These are phyloP conservation scores for Teratosphaeria nubilosa DNA, from an alignment of 2,329 filamentous ascomycete genomes.

Conservation along the genomic window DNA sequence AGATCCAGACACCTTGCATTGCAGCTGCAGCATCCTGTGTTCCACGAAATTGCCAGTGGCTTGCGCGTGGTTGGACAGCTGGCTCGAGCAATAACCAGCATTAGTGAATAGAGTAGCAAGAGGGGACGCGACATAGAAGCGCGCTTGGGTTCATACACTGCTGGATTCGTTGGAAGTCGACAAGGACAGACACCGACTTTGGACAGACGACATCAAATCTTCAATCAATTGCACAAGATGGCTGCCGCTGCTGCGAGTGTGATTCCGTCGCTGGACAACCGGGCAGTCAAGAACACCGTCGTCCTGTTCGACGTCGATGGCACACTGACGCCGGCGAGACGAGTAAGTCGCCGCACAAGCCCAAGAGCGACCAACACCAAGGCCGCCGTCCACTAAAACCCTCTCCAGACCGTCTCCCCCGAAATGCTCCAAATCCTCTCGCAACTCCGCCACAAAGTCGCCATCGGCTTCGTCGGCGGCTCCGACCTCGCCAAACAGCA, in stretches of 20 bases:
- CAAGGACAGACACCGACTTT: background rate
- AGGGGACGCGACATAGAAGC: too few species aligned
- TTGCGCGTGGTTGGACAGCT: background rate
- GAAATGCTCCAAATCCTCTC: conserved; percentile 78
- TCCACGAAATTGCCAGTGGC: background rate
- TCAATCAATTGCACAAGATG: conserved; percentile 6
- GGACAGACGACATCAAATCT: background rate
- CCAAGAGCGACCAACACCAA: background rate
- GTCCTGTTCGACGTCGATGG: conserved; percentile 93
- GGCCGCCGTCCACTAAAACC: conserved; percentile 2
- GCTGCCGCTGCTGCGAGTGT: conserved; percentile 32
- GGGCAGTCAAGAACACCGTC: conserved; percentile 86
- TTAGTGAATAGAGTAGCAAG: too few species aligned
- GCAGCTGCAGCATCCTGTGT: background rate
- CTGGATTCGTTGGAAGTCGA: background rate
- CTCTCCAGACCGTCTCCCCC: conserved; percentile 46
- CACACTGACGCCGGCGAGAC: conserved; percentile 74
- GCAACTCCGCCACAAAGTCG: conserved; percentile 72
- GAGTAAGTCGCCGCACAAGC: conserved; percentile 41
- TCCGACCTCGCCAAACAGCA: conserved; percentile 90
- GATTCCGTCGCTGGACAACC: conserved; percentile 69
- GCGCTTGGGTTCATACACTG: too few species aligned
- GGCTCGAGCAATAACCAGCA: background rate
- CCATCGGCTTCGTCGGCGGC: conserved; percentile 87
- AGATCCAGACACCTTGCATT: background rate